Conservation (phyloP, 2,329 filamentous ascomycete genomes). For the Trichoderma endophyticum region DNA sequence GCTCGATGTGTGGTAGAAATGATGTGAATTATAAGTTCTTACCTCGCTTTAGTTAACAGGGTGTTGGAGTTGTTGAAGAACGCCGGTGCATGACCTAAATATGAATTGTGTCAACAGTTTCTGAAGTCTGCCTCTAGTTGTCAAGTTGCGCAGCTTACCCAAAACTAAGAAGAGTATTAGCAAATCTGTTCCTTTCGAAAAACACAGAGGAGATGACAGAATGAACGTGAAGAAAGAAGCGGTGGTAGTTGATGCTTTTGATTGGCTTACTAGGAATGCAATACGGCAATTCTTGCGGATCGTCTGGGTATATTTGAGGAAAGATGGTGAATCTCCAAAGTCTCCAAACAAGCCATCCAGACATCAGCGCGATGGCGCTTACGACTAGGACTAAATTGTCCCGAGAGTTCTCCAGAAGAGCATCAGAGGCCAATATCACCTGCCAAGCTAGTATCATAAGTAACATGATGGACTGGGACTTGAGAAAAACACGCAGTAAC, state of each 20-base stretch:
- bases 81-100: conserved; percentile 22
- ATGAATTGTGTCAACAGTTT: background rate
- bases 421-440: background rate
- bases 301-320: conserved; percentile 4
- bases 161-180: background rate
- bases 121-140: background rate
- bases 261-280: conserved; percentile 14
- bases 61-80: conserved; percentile 26
- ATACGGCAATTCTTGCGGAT: conserved; percentile 12
- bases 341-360: background rate
- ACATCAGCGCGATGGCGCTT: background rate
- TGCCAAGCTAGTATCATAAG: background rate
- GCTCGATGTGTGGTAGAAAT: background rate
- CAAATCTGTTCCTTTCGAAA: background rate
- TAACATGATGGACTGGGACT: background rate
- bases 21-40: background rate
- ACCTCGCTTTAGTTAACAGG: conserved; percentile 24
- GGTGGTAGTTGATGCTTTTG: background rate
- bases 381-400: background rate
- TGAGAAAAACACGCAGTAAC: no score
- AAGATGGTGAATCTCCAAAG: conserved; percentile 11
- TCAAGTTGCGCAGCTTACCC: background rate
- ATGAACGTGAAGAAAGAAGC: background rate
- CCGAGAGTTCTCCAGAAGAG: background rate
- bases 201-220: background rate